Percentiles rank a stretch among this genome's conserved stretches.
These are phyloP conservation scores for Phanerochaete carnosa DNA, from an alignment of 768 basidiomycete genomes.

Conservation along the genomic window DNA sequence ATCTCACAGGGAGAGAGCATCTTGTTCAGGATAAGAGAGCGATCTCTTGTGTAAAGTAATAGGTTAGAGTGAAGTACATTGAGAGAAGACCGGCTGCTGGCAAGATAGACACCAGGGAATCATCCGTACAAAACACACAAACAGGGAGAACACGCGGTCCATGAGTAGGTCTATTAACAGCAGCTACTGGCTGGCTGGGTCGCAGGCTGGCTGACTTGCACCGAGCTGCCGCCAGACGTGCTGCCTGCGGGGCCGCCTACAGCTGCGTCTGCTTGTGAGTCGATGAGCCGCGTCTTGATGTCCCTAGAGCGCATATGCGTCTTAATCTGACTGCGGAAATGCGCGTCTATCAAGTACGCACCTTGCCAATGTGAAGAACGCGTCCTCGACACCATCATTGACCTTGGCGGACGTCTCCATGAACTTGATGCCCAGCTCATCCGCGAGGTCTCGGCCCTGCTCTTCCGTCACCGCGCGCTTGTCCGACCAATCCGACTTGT, in stretches of 20 bases:
- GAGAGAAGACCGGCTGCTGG: constrained; percentile 6
- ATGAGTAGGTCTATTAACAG: constrained; percentile 32
- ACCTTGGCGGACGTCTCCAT: constrained; percentile 98
- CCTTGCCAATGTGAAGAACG: constrained; percentile 97
- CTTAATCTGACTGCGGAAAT: neutral
- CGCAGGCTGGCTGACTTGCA: constrained; percentile 63
- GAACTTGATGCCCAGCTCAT: constrained; percentile 93
- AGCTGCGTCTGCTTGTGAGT: constrained; percentile 74
- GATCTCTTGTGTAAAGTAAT: constrained; percentile 6
- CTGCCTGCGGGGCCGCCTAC: constrained; percentile 30
- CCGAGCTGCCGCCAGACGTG: constrained; percentile 42
- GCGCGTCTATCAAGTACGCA: constrained; percentile 41
- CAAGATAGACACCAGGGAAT: constrained; percentile 1
- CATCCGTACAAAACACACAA: constrained; percentile 10
- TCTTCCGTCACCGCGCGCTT: constrained; percentile 90
- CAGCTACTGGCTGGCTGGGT: constrained; percentile 44
- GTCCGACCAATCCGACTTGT: constrained; percentile 98
- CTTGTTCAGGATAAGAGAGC: neutral
- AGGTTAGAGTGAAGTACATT: constrained; percentile 12
- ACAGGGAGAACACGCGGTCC: constrained; percentile 6
- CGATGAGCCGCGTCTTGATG: constrained; percentile 96
- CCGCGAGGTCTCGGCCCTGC: constrained; percentile 88
- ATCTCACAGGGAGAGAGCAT: neutral
- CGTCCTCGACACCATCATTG: constrained; percentile 97
- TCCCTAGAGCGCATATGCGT: constrained; percentile 51